phyloP scores from a whole-genome alignment of 805 yeast species.

The Hanseniaspora guilliermondii region DNA sequence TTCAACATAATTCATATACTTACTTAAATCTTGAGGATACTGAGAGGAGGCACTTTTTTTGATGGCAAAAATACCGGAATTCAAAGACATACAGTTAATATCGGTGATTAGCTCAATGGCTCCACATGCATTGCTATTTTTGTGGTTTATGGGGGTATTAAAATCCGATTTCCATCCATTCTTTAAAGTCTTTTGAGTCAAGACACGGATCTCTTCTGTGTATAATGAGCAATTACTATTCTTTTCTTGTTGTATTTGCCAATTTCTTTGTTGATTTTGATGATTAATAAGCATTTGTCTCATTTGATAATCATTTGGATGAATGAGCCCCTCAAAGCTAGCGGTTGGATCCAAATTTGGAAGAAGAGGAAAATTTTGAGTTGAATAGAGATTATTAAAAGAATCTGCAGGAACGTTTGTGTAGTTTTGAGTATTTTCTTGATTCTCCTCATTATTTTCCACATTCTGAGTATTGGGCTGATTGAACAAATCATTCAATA shows the following conservation, averaged over 20 bases:
- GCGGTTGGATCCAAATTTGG: conserved; percentile 6
- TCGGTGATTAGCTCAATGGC: conserved; percentile 68
- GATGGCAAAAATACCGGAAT: conserved; percentile 41
- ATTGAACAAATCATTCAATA: conserved; percentile 5
- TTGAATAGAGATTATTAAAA: conserved; percentile 1
- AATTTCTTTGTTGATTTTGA: conserved; percentile 25
- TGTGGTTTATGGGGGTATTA: conserved; percentile 7
- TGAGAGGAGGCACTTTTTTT: conserved; percentile 33
- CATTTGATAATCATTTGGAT: conserved; percentile 29
- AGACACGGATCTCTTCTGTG: conserved; percentile 60
- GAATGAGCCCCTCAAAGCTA: conserved; percentile 16
- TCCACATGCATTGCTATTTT: conserved; percentile 35
- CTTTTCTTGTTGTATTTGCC: conserved; percentile 24
- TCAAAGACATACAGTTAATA: conserved; percentile 44
- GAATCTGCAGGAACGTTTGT: conserved; percentile 5
- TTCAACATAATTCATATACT: conserved; percentile 21
- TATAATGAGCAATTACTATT: conserved; percentile 35
- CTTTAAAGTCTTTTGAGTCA: conserved; percentile 70
- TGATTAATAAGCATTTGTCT: conserved; percentile 26
- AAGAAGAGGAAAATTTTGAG: not conserved
- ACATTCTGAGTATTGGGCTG: not conserved
- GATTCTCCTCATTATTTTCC: not conserved
- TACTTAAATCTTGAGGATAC: conserved; percentile 19
- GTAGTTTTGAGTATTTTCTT: not conserved
- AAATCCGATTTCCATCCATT: conserved; percentile 95